These are phyloP conservation scores for Nematocida sp. DNA, from an alignment of 371 early-diverging fungal species.

Conservation along the genomic window DNA sequence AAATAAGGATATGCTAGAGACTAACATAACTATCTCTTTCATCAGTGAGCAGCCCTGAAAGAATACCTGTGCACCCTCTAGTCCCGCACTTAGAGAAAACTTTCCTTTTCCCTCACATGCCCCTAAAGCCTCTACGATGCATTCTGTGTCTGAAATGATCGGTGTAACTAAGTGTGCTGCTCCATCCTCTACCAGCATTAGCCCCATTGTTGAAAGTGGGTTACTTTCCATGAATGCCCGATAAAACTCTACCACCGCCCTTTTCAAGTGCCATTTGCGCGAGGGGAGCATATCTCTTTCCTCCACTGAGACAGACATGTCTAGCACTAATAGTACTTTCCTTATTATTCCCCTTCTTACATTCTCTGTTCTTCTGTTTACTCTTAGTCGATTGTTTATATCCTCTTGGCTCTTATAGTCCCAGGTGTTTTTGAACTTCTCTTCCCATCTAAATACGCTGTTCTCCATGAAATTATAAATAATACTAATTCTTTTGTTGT, in stretches of 20 bases:
- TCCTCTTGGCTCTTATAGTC: background rate
- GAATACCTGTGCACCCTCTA: conserved; percentile 25
- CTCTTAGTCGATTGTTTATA: background rate
- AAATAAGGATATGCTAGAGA: conserved; percentile 18
- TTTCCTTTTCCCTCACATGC: conserved; percentile 6
- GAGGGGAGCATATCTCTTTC: conserved; percentile 47
- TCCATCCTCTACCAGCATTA: conserved; percentile 15
- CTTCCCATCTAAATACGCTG: conserved; percentile 39
- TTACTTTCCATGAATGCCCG: conserved; percentile 37
- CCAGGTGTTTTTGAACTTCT: conserved; percentile 44
- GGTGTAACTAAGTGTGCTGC: conserved; percentile 18
- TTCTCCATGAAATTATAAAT: conserved; percentile 11
- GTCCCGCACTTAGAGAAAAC: conserved; percentile 28
- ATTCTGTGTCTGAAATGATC: conserved; percentile 28
- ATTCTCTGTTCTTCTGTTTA: conserved; percentile 32
- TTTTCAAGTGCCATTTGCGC: conserved; percentile 28
- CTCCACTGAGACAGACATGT: conserved; percentile 32
- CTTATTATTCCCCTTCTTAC: conserved; percentile 34
- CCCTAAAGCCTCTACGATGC: background rate
- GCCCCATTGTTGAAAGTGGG: conserved; percentile 36
- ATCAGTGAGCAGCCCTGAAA: conserved; percentile 20
- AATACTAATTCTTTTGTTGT: conserved; percentile 49
- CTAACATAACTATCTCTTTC: conserved; percentile 31
- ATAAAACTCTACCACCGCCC: conserved; percentile 8
- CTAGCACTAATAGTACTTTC: conserved; percentile 28